These are phyloP conservation scores for Puccinia polysora DNA, from an alignment of 1,284 basidiomycete species.

Conservation along the genomic window DNA sequence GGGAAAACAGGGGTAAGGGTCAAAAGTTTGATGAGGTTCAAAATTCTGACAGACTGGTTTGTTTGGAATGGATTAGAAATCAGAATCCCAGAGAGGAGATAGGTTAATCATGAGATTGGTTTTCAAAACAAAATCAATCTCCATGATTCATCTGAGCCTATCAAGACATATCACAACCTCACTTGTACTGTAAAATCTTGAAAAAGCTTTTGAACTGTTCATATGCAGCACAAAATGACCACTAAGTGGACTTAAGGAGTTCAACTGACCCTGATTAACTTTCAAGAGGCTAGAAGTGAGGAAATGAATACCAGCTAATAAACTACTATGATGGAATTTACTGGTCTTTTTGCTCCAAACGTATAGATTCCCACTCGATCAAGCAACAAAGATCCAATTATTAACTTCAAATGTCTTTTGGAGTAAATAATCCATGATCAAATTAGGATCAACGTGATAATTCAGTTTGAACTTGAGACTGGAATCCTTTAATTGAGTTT, in stretches of 20 bases:
- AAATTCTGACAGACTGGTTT: too few relatives aligned
- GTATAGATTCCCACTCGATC: slow-evolving; percentile 62
- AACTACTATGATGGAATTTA: slow-evolving; percentile 67
- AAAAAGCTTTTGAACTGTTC: slow-evolving; percentile 67
- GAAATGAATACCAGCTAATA: slow-evolving; percentile 57
- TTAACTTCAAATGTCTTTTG: slow-evolving; percentile 57
- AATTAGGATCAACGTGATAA: slow-evolving; percentile 59
- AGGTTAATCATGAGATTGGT: too few relatives aligned
- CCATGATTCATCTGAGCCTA: slow-evolving; percentile 49
- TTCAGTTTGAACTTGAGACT: slow-evolving; percentile 50
- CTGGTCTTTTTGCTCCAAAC: slow-evolving; percentile 64
- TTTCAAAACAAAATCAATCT: too few relatives aligned
- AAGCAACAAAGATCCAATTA: slow-evolving; percentile 47
- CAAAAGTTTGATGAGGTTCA: too few relatives aligned
- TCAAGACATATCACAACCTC: slow-evolving; percentile 64
- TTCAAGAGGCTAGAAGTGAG: slow-evolving; percentile 62
- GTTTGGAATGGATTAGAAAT: too few relatives aligned
- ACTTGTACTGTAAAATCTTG: slow-evolving; percentile 57
- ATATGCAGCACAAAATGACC: slow-evolving; percentile 64
- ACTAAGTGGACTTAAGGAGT: slow-evolving; percentile 64
- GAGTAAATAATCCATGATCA: slow-evolving; percentile 61
- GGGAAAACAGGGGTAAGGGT: too few relatives aligned
- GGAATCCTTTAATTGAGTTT: background rate
- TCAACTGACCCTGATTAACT: slow-evolving; percentile 64
- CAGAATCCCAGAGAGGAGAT: background rate